These are phyloP conservation scores for Lithospermum erythrorhizon DNA, from an alignment of 257 asterid genomes.

Conservation along the genomic window DNA sequence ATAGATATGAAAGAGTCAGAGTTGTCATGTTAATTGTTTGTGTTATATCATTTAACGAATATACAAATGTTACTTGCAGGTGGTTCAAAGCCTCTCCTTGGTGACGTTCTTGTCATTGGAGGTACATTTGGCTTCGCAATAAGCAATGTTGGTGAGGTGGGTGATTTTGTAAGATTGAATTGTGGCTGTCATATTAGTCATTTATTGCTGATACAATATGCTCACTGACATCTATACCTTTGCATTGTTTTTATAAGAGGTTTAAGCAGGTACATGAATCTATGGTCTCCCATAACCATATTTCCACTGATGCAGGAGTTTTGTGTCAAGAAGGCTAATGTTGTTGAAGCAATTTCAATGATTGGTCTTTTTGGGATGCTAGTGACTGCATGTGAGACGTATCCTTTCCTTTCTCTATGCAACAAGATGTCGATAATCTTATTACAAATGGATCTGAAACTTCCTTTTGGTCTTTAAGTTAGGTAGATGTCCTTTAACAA, in stretches of 20 bases:
- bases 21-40: neutral
- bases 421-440: neutral
- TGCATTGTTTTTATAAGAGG: too few relatives aligned
- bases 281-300: neutral
- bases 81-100: slow-evolving; percentile 49
- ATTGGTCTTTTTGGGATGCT: slow-evolving; percentile 52
- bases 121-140: slow-evolving; percentile 34
- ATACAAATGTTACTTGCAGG: slow-evolving; percentile 16
- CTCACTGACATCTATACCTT: too few relatives aligned
- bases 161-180: neutral
- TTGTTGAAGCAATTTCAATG: slow-evolving; percentile 50
- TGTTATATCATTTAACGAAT: too few relatives aligned
- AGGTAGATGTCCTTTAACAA: neutral
- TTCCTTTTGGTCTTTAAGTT: neutral
- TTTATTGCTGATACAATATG: too few relatives aligned
- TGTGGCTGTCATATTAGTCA: too few relatives aligned
- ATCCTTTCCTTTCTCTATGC: slow-evolving; percentile 23
- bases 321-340: slow-evolving; percentile 47
- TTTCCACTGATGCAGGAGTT: slow-evolving; percentile 31
- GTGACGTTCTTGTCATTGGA: slow-evolving; percentile 42
- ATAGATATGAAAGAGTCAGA: too few relatives aligned
- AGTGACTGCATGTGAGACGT: slow-evolving; percentile 44
- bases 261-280: neutral
- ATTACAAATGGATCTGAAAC: neutral
- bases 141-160: slow-evolving; percentile 59